These are phyloP conservation scores for Hebeloma cylindrosporum DNA, from an alignment of 768 basidiomycete genomes.

Conservation along the genomic window DNA sequence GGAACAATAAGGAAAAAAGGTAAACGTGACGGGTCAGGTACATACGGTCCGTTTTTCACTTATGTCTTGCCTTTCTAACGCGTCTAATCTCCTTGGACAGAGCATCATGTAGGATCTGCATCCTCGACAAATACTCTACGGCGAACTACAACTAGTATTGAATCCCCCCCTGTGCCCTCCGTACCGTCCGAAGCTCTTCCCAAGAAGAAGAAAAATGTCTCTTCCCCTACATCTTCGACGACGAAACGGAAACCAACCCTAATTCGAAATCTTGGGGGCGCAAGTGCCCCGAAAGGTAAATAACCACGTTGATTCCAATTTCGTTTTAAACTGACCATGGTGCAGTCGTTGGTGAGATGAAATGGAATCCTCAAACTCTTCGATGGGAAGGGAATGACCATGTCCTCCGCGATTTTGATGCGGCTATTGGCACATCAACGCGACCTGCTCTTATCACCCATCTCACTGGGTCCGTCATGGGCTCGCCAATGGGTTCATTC, in stretches of 20 bases:
- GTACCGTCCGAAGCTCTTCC: slow-evolving; percentile 32
- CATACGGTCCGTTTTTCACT: slow-evolving; percentile 40
- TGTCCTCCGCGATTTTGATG: slow-evolving; percentile 87
- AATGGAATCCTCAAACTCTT: slow-evolving; percentile 87
- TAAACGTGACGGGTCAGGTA: slow-evolving; percentile 44
- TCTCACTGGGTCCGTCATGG: slow-evolving; percentile 82
- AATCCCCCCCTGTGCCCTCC: slow-evolving; percentile 44
- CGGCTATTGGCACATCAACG: slow-evolving; percentile 74
- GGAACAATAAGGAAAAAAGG: slow-evolving; percentile 59
- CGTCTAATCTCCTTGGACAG: slow-evolving; percentile 15
- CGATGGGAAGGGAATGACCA: slow-evolving; percentile 99
- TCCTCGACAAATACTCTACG: slow-evolving; percentile 55
- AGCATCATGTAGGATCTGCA: slow-evolving; percentile 29
- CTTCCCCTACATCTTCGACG: slow-evolving; percentile 40
- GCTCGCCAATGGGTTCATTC: slow-evolving; percentile 74
- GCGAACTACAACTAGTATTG: slow-evolving; percentile 55
- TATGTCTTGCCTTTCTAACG: slow-evolving; percentile 7
- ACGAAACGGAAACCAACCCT: slow-evolving; percentile 79
- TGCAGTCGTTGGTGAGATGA: slow-evolving; percentile 95
- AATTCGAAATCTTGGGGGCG: slow-evolving; percentile 79
- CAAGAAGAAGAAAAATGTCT: slow-evolving; percentile 55
- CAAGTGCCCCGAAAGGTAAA: slow-evolving; percentile 69
- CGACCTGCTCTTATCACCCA: slow-evolving; percentile 97
- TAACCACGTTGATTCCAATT: neutral
- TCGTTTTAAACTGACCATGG: slow-evolving; percentile 1